These are phyloP conservation scores for Cyclotella cryptica DNA, from an alignment of 108 stramenopile species.

Conservation along the genomic window DNA sequence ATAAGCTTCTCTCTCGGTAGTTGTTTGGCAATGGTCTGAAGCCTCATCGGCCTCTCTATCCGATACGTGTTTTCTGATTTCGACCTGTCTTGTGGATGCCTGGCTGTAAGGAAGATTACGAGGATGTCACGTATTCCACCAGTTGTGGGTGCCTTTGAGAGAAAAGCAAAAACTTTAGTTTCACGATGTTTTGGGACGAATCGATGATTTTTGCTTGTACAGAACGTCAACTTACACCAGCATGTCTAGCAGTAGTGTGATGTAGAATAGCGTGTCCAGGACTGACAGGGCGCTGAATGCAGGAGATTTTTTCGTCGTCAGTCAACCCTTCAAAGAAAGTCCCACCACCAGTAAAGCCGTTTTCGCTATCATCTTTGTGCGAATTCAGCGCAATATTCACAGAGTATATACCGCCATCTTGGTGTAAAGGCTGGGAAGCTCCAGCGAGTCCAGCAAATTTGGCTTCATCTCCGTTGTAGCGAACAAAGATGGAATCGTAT, in stretches of 20 bases:
- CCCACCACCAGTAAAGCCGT: slow-evolving; percentile 67
- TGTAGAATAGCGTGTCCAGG: slow-evolving; percentile 70
- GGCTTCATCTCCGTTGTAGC: slow-evolving; percentile 74
- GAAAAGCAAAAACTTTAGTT: no score
- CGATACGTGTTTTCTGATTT: slow-evolving; percentile 34
- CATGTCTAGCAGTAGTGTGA: slow-evolving; percentile 68
- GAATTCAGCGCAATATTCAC: slow-evolving; percentile 74
- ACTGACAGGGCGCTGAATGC: slow-evolving; percentile 53
- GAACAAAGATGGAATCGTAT: slow-evolving; percentile 76
- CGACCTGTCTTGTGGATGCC: slow-evolving; percentile 11
- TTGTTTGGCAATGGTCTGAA: slow-evolving; percentile 44
- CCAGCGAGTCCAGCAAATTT: slow-evolving; percentile 35
- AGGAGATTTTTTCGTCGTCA: slow-evolving; percentile 16
- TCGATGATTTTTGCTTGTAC: no score
- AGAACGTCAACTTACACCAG: slow-evolving; percentile 37
- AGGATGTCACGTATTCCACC: slow-evolving; percentile 73
- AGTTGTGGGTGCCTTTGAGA: slow-evolving; percentile 45
- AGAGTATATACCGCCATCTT: slow-evolving; percentile 72
- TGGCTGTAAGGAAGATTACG: slow-evolving; percentile 74
- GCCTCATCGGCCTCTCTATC: slow-evolving; percentile 49
- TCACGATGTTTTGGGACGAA: neutral
- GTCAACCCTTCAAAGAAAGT: slow-evolving; percentile 74
- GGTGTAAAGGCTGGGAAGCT: slow-evolving; percentile 77
- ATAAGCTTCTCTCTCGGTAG: slow-evolving; percentile 32
- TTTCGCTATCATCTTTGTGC: slow-evolving; percentile 24